Evolutionary conservation across 2,329 filamentous ascomycete species (phyloP).

Genomic region (Fusarium oxysporum): DNA sequence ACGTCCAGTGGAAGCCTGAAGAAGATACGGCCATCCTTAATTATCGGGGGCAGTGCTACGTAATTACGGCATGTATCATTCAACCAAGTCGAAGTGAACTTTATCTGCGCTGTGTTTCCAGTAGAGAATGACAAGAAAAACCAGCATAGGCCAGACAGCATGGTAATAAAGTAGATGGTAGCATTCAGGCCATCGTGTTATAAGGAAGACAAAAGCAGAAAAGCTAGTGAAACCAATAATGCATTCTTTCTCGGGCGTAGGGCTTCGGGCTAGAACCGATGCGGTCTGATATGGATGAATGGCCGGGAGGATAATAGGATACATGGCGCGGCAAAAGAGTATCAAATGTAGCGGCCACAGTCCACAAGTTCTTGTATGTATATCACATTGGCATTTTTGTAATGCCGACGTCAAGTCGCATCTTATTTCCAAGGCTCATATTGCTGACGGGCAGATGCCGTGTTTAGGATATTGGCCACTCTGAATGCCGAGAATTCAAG

Average conservation of each 20-base stretch:
- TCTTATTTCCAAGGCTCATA: slow-evolving; percentile 6
- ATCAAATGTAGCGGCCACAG: not conserved
- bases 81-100: not conserved
- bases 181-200: not conserved
- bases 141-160: not conserved
- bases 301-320: not conserved
- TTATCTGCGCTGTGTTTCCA: not conserved
- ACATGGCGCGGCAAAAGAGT: not conserved
- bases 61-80: not conserved
- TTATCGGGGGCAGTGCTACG: not conserved
- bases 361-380: not conserved
- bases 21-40: not conserved
- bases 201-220: not conserved
- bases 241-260: slow-evolving; percentile 37
- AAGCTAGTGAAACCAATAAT: slow-evolving; percentile 15
- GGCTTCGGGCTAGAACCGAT: slow-evolving; percentile 28
- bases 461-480: slow-evolving; percentile 22
- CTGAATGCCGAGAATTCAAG: slow-evolving; percentile 25
- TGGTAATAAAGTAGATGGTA: not conserved
- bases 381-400: slow-evolving; percentile 2
- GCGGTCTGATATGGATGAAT: slow-evolving; percentile 9
- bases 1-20: not conserved
- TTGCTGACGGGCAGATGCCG: slow-evolving; percentile 13
- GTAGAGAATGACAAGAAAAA: not conserved
- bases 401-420: slow-evolving; percentile 15